These are phyloP conservation scores for Ceratobasidium sp. DNA, from an alignment of 1,284 basidiomycete species.

Conservation along the genomic window DNA sequence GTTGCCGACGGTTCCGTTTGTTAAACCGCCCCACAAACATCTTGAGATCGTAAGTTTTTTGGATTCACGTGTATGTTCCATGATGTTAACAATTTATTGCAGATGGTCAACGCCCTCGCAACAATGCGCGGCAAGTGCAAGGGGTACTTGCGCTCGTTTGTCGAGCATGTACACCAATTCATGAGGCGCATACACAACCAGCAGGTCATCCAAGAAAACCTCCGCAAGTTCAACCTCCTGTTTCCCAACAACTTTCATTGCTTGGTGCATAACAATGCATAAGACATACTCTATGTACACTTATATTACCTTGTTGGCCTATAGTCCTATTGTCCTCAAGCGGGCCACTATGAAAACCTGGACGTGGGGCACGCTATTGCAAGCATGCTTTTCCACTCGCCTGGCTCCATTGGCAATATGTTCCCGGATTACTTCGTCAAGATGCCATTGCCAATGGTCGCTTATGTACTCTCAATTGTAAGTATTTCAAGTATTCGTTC, in stretches of 20 bases:
- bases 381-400: neutral
- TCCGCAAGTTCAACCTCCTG: neutral
- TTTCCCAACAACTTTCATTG: slow-evolving; percentile 24
- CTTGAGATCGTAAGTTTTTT: slow-evolving; percentile 19
- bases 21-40: neutral
- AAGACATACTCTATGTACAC: neutral
- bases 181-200: neutral
- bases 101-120: slow-evolving; percentile 13
- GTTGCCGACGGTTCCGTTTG: neutral
- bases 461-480: slow-evolving; percentile 11
- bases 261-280: neutral
- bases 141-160: neutral
- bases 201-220: neutral
- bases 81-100: neutral
- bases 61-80: too few species aligned
- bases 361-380: neutral
- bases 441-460: neutral
- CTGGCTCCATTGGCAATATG: neutral
- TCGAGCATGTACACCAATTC: neutral
- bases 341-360: slow-evolving; percentile 3
- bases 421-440: slow-evolving; percentile 12
- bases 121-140: slow-evolving; percentile 16
- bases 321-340: slow-evolving; percentile 1
- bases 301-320: neutral
- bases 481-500: neutral